Base-by-base conservation (phyloP, 345 rosid genomes). In the Trapa incisa region DNA sequence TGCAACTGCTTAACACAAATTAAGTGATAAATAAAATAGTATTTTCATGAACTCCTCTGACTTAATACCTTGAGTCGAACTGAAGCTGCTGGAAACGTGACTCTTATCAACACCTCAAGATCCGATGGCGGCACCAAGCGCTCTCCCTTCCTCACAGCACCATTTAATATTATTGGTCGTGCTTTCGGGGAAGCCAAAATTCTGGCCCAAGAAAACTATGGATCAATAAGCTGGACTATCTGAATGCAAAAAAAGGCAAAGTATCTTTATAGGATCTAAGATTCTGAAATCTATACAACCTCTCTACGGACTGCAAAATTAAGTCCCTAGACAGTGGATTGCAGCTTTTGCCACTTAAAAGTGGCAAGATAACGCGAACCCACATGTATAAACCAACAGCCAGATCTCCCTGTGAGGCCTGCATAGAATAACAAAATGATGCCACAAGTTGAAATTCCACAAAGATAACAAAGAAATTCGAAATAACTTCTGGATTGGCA, bases 281-380 rank as follows among this genome's bases (percentile, higher is more conserved):
- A 65, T 38, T 61, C 22, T 69, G 67, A 56, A 45, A 5, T 22
- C 4, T 61, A 3, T 47, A 45, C 11, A 6, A 75, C 91, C 84
- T 88, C 80, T 88, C 91, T 65, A 81, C 83, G 60, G 82, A 61
- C 79, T 88, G 95, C 64, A 88, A 72, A 66, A 88, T 76, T 65
- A 86, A 73, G 73, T 86, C 95, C 66, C 95, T 77, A 71, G 87
- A 79, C 74, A 75, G 87, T 10, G 89, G 95, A 73, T 84, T 88
- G 73, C 79, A 74, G 77, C 75, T 73, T 70, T 81, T 85, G 54
- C 80, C 78, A 67, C 61, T 78, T 68, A 81, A 66, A 73, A 78
- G 22, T 5, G 91, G 89, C 77, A 88, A 53, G 65, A 88, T 82
- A 72, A 65, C 65, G 61, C 73, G 87, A 47, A 75, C 68, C 95